phyloP scores from a whole-genome alignment of 306 rosid species.

The Rosa chinensis region DNA sequence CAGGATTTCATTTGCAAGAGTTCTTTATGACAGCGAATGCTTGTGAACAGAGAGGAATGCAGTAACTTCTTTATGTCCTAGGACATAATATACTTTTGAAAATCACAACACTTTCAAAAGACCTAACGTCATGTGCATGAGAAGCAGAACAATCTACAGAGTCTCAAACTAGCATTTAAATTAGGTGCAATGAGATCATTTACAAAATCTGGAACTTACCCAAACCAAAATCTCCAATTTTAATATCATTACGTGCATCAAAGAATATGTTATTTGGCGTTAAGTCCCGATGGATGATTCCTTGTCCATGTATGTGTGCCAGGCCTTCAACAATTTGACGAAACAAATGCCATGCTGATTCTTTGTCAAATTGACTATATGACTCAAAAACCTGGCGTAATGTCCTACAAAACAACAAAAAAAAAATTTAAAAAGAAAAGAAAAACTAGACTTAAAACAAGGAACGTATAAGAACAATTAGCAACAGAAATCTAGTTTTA shows the following conservation, averaged over 20 bases:
- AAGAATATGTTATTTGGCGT: constrained; percentile 93
- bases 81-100: not conserved
- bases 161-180: constrained; percentile 7
- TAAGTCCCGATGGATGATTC: constrained; percentile 96
- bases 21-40: not conserved
- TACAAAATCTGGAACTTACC: constrained; percentile 57
- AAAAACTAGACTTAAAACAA: constrained; percentile 9
- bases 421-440: not conserved
- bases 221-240: constrained; percentile 97
- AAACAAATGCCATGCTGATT: constrained; percentile 76
- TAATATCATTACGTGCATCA: constrained; percentile 95
- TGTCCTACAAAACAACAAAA: constrained; percentile 52
- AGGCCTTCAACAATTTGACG: constrained; percentile 99
- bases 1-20: not conserved
- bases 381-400: constrained; percentile 81
- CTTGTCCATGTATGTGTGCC: constrained; percentile 95
- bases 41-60: not conserved
- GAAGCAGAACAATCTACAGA: not conserved
- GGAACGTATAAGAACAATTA: constrained; percentile 20
- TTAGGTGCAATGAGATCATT: constrained; percentile 5
- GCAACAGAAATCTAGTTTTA: not conserved
- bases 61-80: no score
- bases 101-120: not conserved
- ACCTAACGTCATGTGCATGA: not conserved
- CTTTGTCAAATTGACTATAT: constrained; percentile 75